phyloP scores from a whole-genome alignment of 2,329 filamentous ascomycete species.

The Alternaria consortialis region DNA sequence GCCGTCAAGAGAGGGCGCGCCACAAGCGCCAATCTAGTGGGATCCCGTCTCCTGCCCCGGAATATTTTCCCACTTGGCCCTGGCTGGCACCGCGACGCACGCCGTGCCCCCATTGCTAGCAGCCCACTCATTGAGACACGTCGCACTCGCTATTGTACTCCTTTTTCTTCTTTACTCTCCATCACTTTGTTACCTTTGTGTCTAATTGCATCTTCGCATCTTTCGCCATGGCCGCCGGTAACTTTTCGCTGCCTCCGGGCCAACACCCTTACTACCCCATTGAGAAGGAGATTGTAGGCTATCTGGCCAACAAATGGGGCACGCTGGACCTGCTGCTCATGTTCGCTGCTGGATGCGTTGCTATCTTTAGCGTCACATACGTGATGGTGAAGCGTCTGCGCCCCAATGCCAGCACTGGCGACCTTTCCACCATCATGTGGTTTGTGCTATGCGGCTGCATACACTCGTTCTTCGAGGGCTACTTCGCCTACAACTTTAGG shows the following conservation, averaged over 20 bases:
- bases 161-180: background rate
- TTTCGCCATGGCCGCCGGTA: conserved; percentile 21
- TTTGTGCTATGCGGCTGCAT: conserved; percentile 77
- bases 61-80: conserved; percentile 13
- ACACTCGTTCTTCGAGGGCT: conserved; percentile 86
- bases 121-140: background rate
- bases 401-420: conserved; percentile 62
- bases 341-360: conserved; percentile 66
- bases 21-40: background rate
- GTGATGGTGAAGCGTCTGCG: conserved; percentile 62
- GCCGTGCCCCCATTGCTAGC: conserved; percentile 16
- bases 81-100: conserved; percentile 13
- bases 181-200: background rate
- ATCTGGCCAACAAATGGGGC: conserved; percentile 71
- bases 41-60: conserved; percentile 11
- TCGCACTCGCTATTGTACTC: background rate
- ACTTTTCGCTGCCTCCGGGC: conserved; percentile 25
- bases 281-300: conserved; percentile 68
- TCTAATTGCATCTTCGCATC: background rate
- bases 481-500: conserved; percentile 76
- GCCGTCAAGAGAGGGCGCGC: background rate
- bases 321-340: conserved; percentile 66
- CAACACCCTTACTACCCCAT: conserved; percentile 77
- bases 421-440: conserved; percentile 73
- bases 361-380: conserved; percentile 67